Base-by-base conservation (phyloP, 1,284 basidiomycete genomes). In the Ceratobasidium sp. region DNA sequence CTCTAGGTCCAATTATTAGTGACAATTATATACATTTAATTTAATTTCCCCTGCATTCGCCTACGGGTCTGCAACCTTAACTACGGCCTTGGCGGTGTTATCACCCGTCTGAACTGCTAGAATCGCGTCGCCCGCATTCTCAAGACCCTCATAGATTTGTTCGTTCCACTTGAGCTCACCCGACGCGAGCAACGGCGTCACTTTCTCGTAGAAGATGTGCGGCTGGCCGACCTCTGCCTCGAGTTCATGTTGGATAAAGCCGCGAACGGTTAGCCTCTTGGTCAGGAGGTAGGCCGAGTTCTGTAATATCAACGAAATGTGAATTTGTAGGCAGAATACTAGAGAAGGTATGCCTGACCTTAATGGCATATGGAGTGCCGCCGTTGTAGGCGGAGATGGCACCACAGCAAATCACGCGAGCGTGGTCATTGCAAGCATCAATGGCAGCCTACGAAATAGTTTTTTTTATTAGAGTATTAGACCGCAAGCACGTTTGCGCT, bases 121-220 rank as follows among this genome's bases (percentile, higher is more conserved):
- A 44, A 92, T 79, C 0, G 83, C 88, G 17, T 88, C 84, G 0
- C 87, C 87, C n/a, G 85, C 86, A 29, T 83, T 82, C 17, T 89
- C 86, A 74, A 92, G 79, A 0, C 89, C 87, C 0, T 85, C 81
- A 29, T 80, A 84, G 0, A 89, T 76, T 50, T 90, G 84, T 78
- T 91, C 91, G 11, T 83, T 83, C 79, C 88, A 87, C 81, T 90
- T 88, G 76, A 93, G 79, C 81, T 89, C 85, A 11, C 91, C 91
- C 36, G 85, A 83, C 5, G 85, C 85, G 59, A 57, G 11, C 54
- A 57, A 17, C 29, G 54, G 54, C 29, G 27, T 24, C 54, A 57
- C 6, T 29, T 22, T 57, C 22, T 31, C 29, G 29, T 27, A 27
- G 31, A 57, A 57, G 15, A 27, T 27, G 0, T 81, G 80, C 0